These are phyloP conservation scores for Davidsoniella australis DNA, from an alignment of 2,329 filamentous ascomycete genomes.

Conservation along the genomic window DNA sequence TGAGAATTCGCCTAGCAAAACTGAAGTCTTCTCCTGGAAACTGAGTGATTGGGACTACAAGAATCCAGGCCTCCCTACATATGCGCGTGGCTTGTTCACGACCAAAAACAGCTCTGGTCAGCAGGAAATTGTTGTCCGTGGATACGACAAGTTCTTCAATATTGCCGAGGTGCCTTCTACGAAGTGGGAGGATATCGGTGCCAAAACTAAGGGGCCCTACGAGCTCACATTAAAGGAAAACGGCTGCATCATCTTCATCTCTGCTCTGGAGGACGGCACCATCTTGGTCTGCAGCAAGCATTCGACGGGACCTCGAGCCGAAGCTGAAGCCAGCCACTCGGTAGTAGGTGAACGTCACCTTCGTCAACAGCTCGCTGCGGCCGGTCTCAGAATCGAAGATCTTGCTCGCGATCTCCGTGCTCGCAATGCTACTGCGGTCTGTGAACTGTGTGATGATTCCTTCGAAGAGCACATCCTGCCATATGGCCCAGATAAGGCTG, in stretches of 20 bases:
- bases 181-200: constrained; percentile 62
- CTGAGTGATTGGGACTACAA: constrained; percentile 97
- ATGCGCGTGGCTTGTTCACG: constrained; percentile 91
- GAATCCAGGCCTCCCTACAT: constrained; percentile 66
- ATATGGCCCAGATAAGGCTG: constrained; percentile 66
- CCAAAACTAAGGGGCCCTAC: constrained; percentile 68
- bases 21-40: constrained; percentile 76
- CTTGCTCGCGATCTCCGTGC: constrained; percentile 57
- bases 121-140: constrained; percentile 67
- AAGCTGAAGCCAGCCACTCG: constrained; percentile 64
- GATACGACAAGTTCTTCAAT: constrained; percentile 99
- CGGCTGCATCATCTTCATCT: constrained; percentile 97
- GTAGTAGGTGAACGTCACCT: constrained; percentile 67
- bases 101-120: constrained; percentile 42
- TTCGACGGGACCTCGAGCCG: constrained; percentile 67
- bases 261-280: constrained; percentile 74
- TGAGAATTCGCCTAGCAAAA: constrained; percentile 36
- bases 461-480: constrained; percentile 96
- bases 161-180: constrained; percentile 66
- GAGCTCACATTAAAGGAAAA: constrained; percentile 97
- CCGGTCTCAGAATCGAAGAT: constrained; percentile 65
- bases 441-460: constrained; percentile 85
- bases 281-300: constrained; percentile 98
- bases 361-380: constrained; percentile 55
- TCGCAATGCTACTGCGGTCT: constrained; percentile 86